Base-by-base conservation (phyloP, 805 yeast species). In the Lipomyces sp. region DNA sequence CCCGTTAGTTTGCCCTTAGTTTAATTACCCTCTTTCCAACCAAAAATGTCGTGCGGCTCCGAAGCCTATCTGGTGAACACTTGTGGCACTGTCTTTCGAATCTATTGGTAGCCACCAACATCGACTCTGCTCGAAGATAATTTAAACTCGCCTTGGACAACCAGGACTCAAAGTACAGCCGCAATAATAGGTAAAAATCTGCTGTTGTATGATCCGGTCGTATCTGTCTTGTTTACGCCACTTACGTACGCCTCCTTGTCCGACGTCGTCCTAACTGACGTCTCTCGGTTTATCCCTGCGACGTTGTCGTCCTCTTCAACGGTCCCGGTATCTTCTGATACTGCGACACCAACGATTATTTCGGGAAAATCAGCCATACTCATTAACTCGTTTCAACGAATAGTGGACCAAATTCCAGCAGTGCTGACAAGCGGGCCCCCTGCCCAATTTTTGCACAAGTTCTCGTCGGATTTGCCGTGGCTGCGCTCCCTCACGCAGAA, bases 381-480 rank as follows among this genome's bases (percentile, higher is more conserved):
- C 24, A 35, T 29, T 13, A 34, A 7, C 37, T 4, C 32, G 6
- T n/a, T 45, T 18, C 54, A 58, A 30, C n/a, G 15, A 32, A 45
- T 55, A 29, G 37, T 34, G 29, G 61, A 58, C 45, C 37, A 15
- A 2, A 35, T 58, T 34, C 37, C 53, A 29, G 15, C 54, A 30
- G 37, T 18, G 32, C 53, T 45, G 45, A 48, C 54, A 29, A 57
- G 51, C 11, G 59, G 59, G 18, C 29, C 45, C 13, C 37, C 45
- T 29, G 45, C 61, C 11, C 53, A 29, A n/a, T 18, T 57, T 8
- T n/a, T 57, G 33, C 59, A 42, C 32, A 58, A 32, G 61, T 58
- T 54, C 39, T 39, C 34, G 5, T 29, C 54, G 29, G 54, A 58
- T n/a, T 13, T 58, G 11, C 4, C 53, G 35, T 29, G 61, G 24